These are phyloP conservation scores for Aureobasidium uvarum DNA, from an alignment of 2,329 filamentous ascomycete species.

Conservation along the genomic window DNA sequence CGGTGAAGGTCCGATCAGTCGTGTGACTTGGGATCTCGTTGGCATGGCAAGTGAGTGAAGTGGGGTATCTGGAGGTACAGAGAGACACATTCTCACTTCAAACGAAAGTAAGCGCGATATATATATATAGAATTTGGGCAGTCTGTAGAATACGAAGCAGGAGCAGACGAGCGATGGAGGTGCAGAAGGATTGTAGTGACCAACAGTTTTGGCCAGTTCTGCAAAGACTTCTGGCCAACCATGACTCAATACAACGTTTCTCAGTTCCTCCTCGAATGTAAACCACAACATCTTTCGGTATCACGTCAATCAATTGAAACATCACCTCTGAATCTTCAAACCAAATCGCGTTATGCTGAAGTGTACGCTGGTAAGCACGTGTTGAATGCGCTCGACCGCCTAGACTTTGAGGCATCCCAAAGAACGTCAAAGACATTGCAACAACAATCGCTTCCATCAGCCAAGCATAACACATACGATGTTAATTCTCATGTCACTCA, in stretches of 20 bases:
- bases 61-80: neutral
- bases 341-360: neutral
- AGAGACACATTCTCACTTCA: too few relatives aligned
- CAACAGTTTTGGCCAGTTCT: neutral
- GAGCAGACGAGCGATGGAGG: neutral
- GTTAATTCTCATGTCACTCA: neutral
- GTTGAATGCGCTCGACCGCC: neutral
- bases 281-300: neutral
- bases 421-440: conserved; percentile 8
- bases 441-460: conserved; percentile 1
- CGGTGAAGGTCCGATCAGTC: conserved; percentile 29
- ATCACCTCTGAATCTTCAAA: too few relatives aligned
- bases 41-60: conserved; percentile 6
- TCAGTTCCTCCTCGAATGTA: neutral
- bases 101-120: neutral
- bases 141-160: neutral
- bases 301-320: neutral
- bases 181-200: neutral
- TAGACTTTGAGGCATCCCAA: neutral
- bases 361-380: neutral
- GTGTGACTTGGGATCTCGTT: conserved; percentile 19
- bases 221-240: neutral
- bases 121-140: neutral
- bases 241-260: neutral
- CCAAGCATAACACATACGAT: conserved; percentile 12